Base-by-base conservation (phyloP, 441 rosid genomes). In the Gossypium trilobum region DNA sequence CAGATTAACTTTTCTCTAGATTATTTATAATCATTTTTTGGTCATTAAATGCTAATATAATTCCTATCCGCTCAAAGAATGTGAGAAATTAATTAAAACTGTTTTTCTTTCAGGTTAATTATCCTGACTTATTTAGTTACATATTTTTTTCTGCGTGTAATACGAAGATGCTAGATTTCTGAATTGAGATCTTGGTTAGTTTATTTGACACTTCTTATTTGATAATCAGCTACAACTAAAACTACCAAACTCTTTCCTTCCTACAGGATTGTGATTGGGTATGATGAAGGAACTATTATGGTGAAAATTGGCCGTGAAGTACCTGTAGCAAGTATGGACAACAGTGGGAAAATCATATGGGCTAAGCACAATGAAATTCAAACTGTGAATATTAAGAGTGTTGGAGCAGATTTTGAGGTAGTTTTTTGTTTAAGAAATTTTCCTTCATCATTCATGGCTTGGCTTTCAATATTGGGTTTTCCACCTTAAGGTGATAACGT, bases 321-420 rank as follows among this genome's bases (percentile, higher is more conserved):
- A 68, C 99, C 99, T 71, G 97, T 95, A 48, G 99, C 99, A 68
- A 95, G 99, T 78, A 95, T 95, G 99, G 99, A 95, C 80, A 92
- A 83, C 81, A 89, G 97, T 82, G 99, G 99, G 75, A 95, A 92
- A 81, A 88, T 95, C 78, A 92, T 95, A 77, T 95, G 99, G 99
- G 99, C 99, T 22, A 95, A 91, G 80, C 99, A 95, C 81, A 95
- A 95, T 83, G 99, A 95, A 83, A 89, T 95, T 77, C 99, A 92
- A 78, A 92, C 99, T 61, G 96, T 95, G 74, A 95, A 95, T 81
- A 92, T 95, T 83, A 92, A 91, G 91, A 92, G 87, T 74, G 88
- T 92, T 42, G 97, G 95, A 66, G 88, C 95, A 77, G 99, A 95
- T 88, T 89, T 80, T 77, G 99, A 91, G 99, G 98, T 91, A 56